Conservation (phyloP, 352 stramenopile genomes). For the Phytophthora tubulina region DNA sequence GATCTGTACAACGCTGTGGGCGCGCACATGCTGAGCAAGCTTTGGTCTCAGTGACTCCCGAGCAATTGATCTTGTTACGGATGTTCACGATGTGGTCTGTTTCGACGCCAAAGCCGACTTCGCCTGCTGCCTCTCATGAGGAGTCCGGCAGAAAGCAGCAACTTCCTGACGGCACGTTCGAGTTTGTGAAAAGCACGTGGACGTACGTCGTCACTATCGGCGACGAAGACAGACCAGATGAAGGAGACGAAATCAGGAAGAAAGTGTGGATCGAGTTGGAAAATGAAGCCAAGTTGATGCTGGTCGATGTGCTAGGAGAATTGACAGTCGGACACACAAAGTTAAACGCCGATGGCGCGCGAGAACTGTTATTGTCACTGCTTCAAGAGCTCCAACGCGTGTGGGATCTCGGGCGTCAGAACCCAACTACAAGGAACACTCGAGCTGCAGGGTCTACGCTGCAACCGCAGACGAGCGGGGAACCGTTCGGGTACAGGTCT, state of each 20-base stretch:
- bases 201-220: conserved; percentile 50
- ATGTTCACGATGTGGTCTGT: conserved; percentile 79
- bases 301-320: conserved; percentile 77
- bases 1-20: conserved; percentile 80
- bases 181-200: conserved; percentile 71
- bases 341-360: conserved; percentile 8
- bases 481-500: conserved; percentile 80
- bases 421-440: conserved; percentile 21
- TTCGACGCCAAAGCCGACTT: conserved; percentile 10
- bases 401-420: conserved; percentile 56
- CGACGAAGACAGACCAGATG: conserved; percentile 67
- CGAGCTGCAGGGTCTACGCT: conserved; percentile 14
- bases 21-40: conserved; percentile 76
- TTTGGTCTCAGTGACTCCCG: conserved; percentile 85
- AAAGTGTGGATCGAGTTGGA: conserved; percentile 81
- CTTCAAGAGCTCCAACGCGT: conserved; percentile 69
- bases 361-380: conserved; percentile 53
- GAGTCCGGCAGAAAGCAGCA: conserved; percentile 10
- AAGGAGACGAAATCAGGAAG: conserved; percentile 69
- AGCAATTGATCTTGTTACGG: conserved; percentile 81
- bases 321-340: conserved; percentile 44
- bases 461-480: conserved; percentile 19
- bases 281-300: conserved; percentile 78
- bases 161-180: conserved; percentile 44
- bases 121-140: not conserved